Evolutionary conservation across 805 yeast genomes (phyloP), one percentile per base, ranked within the genome.

Genomic region (Nakazawaea ishiwadae): DNA sequence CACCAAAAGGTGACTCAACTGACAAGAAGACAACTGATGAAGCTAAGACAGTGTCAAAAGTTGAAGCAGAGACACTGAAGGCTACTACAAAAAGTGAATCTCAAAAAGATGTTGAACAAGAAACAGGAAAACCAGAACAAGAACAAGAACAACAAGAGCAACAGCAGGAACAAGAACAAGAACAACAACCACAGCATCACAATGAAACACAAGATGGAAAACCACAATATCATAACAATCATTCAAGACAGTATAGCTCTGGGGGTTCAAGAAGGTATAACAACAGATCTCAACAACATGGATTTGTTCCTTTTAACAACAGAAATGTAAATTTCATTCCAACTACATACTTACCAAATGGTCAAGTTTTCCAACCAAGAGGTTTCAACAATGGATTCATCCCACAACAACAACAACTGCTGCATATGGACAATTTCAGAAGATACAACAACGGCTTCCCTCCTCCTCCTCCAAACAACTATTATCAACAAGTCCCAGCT

Each of bases 341-440:
- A 35, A 21, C 40, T 7, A 35, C 43, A 8, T 39, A 31, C 23
- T 39, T 39, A 20, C 47, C 47, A 31, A 39, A 31, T 17, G 39
- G 38, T 8, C 47, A 40, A 31, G 34, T 35, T 18, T 39, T 44
- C 31, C 45, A 42, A 34, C 45, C 45, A 37, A 34, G 45, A 28
- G 32, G 37, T 20, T 43, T 20, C 34, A 38, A 38, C 27, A 40
- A 34, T 31, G 29, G 37, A 12, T 41, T 41, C 33, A 35, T 35
- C 19, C 44, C 44, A 16, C 37, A 39, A 8, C 11, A 35, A 26
- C 14, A 14, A 16, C 21, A 23, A 2, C 37, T 27, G 4, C 42
- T 24, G 5, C 33, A 24, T 12, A 36, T 36, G 17, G 37, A 39
- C 18, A 26, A 23, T 17, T 32, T 32, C 9, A 31, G 42, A 32